phyloP scores from a whole-genome alignment of 352 stramenopile species.

The Pythium grandisporangium region DNA sequence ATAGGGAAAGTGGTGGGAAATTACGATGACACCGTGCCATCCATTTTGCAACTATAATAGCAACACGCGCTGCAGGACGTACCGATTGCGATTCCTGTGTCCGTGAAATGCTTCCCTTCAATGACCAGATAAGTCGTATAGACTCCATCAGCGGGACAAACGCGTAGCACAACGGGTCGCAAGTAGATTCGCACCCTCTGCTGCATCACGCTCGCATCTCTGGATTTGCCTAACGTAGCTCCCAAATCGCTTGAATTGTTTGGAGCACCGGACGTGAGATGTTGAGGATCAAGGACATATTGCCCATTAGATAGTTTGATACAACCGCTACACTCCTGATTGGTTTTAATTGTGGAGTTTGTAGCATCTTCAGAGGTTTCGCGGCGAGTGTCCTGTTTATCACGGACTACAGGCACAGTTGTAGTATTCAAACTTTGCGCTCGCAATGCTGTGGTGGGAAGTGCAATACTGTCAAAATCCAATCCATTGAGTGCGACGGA shows the following conservation, averaged over 20 bases:
- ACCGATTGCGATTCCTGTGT: constrained; percentile 41
- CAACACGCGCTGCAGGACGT: constrained; percentile 5
- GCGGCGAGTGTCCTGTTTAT: no score
- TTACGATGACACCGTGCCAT: no score
- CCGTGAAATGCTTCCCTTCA: constrained; percentile 39
- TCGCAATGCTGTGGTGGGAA: constrained; percentile 8
- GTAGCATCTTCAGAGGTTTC: no score
- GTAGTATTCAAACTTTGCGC: no score
- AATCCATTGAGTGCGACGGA: constrained; percentile 23
- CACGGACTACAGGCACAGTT: no score
- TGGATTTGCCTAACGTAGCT: no score
- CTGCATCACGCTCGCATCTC: no score
- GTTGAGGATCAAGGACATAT: constrained; percentile 7
- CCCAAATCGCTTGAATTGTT: no score
- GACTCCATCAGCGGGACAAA: constrained; percentile 38
- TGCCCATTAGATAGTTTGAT: not conserved
- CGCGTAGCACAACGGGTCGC: constrained; percentile 26
- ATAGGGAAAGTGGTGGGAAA: no score
- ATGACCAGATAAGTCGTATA: constrained; percentile 55
- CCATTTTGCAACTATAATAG: not conserved
- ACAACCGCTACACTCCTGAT: no score
- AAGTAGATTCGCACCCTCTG: constrained; percentile 34
- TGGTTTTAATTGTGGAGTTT: no score
- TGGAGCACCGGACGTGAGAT: not conserved
- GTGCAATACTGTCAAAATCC: constrained; percentile 29